Percentiles rank a stretch among this genome's conserved stretches.
These are phyloP conservation scores for Microthlaspi erraticum DNA, from an alignment of 345 rosid genomes.

Conservation along the genomic window DNA sequence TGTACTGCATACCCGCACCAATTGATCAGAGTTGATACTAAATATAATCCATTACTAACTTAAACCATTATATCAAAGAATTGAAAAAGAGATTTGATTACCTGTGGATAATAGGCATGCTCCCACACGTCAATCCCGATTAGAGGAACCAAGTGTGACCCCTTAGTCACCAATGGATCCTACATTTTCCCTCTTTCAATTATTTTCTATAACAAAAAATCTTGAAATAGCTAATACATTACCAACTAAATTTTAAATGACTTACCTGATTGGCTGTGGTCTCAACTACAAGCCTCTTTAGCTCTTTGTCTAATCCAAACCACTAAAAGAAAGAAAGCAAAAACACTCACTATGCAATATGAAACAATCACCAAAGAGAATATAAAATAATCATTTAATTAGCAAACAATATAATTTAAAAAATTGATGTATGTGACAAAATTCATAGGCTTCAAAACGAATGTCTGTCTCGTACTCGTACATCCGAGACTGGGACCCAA, in stretches of 20 bases:
- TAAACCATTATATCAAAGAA: neutral
- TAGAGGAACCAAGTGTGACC: constrained; percentile 69
- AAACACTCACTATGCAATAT: neutral
- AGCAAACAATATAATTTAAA: neutral
- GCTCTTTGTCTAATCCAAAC: constrained; percentile 85
- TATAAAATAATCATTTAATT: neutral
- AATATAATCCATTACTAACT: neutral
- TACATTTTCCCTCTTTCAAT: constrained; percentile 33
- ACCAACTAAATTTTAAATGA: neutral
- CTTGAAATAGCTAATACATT: constrained; percentile 2
- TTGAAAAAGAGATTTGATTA: constrained; percentile 12
- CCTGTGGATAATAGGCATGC: constrained; percentile 98
- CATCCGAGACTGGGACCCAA: too few species aligned
- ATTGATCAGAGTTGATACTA: neutral
- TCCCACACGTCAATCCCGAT: constrained; percentile 98
- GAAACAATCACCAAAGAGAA: constrained; percentile 1
- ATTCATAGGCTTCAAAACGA: too few species aligned
- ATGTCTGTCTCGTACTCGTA: too few species aligned
- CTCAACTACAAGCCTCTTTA: constrained; percentile 84
- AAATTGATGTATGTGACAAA: neutral
- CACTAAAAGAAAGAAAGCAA: constrained; percentile 53
- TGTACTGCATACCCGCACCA: constrained; percentile 61
- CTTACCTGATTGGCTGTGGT: constrained; percentile 88
- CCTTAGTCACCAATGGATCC: constrained; percentile 92
- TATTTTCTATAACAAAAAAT: neutral